Percentiles rank a stretch among this genome's conserved stretches.
Conservation (phyloP, 331 rosid species). For the Phaseolus coccineus region DNA sequence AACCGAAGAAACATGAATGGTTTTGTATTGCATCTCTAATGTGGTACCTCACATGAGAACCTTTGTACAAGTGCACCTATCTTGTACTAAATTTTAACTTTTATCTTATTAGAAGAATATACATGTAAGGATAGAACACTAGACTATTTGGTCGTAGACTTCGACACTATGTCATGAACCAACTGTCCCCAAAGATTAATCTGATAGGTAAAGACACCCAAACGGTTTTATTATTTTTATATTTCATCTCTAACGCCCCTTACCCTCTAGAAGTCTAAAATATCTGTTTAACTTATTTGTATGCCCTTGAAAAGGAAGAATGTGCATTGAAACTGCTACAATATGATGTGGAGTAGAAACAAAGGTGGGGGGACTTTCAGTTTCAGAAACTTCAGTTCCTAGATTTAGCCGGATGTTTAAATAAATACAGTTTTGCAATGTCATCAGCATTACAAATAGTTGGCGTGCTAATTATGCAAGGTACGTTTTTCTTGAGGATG, state of each 20-base stretch:
- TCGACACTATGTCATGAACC: neutral
- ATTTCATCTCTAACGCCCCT: neutral
- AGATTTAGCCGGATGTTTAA: conserved; percentile 14
- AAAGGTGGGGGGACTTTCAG: neutral
- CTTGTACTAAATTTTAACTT: neutral
- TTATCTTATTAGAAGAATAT: neutral
- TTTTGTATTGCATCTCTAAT: neutral
- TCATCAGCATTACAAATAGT: conserved; percentile 13
- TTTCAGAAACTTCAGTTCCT: conserved; percentile 33
- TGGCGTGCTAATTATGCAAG: conserved; percentile 27
- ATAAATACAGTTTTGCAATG: conserved; percentile 22
- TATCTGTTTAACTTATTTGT: conserved; percentile 20
- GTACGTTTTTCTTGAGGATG: conserved; percentile 27
- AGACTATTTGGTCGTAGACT: neutral
- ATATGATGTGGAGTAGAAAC: conserved; percentile 9
- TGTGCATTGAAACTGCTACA: conserved; percentile 23
- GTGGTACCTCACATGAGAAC: neutral
- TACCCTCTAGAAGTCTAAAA: conserved; percentile 20
- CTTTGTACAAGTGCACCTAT: neutral
- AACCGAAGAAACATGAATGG: neutral
- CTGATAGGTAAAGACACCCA: neutral
- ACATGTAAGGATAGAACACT: neutral
- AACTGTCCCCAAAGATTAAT: neutral
- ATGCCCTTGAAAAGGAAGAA: conserved; percentile 18
- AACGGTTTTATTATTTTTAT: neutral